phyloP scores from a whole-genome alignment of 257 asterid genomes.

The Mitragyna speciosa region DNA sequence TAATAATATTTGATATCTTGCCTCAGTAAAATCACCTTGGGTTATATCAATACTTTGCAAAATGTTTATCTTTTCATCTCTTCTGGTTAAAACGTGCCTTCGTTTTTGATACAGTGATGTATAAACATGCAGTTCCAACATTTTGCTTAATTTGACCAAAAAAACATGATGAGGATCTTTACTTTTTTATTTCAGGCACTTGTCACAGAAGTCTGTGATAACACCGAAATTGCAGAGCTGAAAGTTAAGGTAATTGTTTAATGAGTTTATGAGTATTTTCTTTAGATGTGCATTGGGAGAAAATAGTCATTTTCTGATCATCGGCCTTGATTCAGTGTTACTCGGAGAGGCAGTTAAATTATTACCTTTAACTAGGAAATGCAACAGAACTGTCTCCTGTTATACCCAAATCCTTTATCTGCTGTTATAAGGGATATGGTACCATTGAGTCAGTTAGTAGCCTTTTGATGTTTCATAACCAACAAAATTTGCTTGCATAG shows the following conservation, averaged over 20 bases:
- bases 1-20: conserved; percentile 9
- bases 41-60: not conserved
- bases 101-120: not conserved
- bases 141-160: not conserved
- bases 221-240: conserved; percentile 76
- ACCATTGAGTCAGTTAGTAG: not conserved
- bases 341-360: not conserved
- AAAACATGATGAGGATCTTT: conserved; percentile 14
- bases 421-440: not conserved
- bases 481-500: not conserved
- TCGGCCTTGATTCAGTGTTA: not conserved
- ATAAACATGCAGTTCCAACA: not conserved
- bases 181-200: conserved; percentile 48
- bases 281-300: not conserved
- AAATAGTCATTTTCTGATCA: not conserved
- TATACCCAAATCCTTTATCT: not conserved
- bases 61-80: not conserved
- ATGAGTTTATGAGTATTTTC: not conserved
- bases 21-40: not conserved
- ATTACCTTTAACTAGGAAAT: not conserved
- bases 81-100: not conserved
- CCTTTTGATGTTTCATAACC: not conserved
- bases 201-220: conserved; percentile 67
- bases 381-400: not conserved
- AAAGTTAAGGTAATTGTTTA: conserved; percentile 59